Percentiles rank a stretch among this genome's conserved stretches.
Conservation (phyloP, 345 rosid species). For the Populus tremula region DNA sequence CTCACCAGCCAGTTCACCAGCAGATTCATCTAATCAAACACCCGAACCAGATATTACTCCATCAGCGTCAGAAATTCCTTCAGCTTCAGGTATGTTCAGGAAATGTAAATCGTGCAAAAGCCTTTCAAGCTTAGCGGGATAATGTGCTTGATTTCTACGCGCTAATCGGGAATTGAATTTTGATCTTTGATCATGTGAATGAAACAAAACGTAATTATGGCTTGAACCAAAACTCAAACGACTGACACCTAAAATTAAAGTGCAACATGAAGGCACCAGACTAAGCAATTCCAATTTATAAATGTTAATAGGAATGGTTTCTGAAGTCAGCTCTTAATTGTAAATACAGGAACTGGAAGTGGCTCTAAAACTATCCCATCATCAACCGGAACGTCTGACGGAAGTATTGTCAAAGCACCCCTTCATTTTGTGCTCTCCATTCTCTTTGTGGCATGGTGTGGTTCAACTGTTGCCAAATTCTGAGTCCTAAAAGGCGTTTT, state of each 20-base stretch:
- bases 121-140: neutral
- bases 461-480: conserved; percentile 26
- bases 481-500: conserved; percentile 22
- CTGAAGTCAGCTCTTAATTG: neutral
- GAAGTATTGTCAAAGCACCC: conserved; percentile 29
- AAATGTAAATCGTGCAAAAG: neutral
- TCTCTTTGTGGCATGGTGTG: conserved; percentile 29
- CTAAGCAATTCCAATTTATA: neutral
- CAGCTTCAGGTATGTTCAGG: conserved; percentile 37
- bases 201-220: neutral
- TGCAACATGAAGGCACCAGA: neutral
- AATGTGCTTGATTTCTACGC: neutral
- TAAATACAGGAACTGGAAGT: conserved; percentile 23
- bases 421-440: conserved; percentile 24
- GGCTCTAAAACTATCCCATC: conserved; percentile 53
- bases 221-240: neutral
- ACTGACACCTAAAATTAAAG: neutral
- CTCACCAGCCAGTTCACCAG: conserved; percentile 39
- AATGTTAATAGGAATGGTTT: neutral
- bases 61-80: conserved; percentile 36
- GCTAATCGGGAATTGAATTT: neutral
- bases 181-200: neutral
- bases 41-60: conserved; percentile 44
- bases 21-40: conserved; percentile 29
- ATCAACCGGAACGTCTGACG: conserved; percentile 40